A percentile compares a stretch with the other conserved stretches of the same genome.
phyloP scores from a whole-genome alignment of 306 rosid genomes.

The Cucurbita ficifolia region DNA sequence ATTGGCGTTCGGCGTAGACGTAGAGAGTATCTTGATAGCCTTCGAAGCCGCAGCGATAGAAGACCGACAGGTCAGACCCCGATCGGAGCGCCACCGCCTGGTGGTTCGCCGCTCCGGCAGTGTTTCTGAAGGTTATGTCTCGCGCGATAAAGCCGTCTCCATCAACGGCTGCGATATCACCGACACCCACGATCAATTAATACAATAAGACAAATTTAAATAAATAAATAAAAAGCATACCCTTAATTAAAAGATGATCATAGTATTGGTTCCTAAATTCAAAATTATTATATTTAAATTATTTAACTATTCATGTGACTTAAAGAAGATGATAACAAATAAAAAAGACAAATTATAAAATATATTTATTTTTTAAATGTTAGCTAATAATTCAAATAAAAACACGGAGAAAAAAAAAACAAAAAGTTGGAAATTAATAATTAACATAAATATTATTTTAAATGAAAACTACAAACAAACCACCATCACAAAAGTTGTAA shows the following conservation, averaged over 20 bases:
- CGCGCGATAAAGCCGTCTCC: slow-evolving; percentile 67
- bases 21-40: slow-evolving; percentile 77
- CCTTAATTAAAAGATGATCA: too few relatives aligned
- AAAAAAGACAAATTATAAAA: neutral
- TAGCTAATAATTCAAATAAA: neutral
- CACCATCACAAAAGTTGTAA: neutral
- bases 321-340: neutral
- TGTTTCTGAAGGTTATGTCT: slow-evolving; percentile 65
- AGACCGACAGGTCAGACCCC: slow-evolving; percentile 64
- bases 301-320: neutral
- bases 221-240: too few relatives aligned
- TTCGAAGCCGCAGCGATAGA: slow-evolving; percentile 53
- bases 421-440: neutral
- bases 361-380: neutral
- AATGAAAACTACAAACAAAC: neutral
- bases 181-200: neutral
- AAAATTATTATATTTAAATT: too few relatives aligned
- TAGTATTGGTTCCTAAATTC: too few relatives aligned
- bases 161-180: slow-evolving; percentile 28
- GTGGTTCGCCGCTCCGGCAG: slow-evolving; percentile 59
- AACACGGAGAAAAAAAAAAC: neutral
- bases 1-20: slow-evolving; percentile 56
- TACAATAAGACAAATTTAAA: neutral
- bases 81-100: slow-evolving; percentile 86
- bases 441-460: too few relatives aligned